These are phyloP conservation scores for Cucurbita pepo DNA, from an alignment of 306 rosid genomes.

Conservation along the genomic window DNA sequence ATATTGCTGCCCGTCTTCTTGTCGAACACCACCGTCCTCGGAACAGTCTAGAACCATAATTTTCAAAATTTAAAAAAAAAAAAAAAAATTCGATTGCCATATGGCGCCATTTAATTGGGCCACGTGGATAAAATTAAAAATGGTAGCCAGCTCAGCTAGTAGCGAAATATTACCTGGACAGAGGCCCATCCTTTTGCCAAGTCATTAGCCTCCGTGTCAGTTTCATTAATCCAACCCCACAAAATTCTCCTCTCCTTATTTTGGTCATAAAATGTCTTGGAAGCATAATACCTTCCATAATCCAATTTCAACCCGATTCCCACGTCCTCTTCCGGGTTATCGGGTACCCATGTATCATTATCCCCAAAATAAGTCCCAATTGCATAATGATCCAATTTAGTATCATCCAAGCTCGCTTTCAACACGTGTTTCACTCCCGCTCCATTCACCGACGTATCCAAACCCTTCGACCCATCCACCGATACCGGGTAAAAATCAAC, in stretches of 20 bases:
- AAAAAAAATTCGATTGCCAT: too few relatives aligned
- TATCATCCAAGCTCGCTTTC: conserved; percentile 67
- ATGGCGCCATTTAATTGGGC: too few relatives aligned
- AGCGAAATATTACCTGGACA: conserved; percentile 29
- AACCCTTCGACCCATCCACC: conserved; percentile 31
- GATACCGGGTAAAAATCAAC: conserved; percentile 68
- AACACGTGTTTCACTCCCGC: conserved; percentile 49
- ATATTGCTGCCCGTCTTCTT: conserved; percentile 41
- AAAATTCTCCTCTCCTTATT: conserved; percentile 40
- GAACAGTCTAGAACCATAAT: conserved; percentile 35
- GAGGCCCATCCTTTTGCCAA: conserved; percentile 75
- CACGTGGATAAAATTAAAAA: too few relatives aligned
- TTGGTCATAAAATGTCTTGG: conserved; percentile 70
- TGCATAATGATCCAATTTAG: conserved; percentile 45
- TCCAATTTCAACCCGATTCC: conserved; percentile 63
- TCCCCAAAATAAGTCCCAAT: conserved; percentile 40
- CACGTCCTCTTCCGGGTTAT: conserved; percentile 62
- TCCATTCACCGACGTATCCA: conserved; percentile 45
- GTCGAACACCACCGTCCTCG: conserved; percentile 63
- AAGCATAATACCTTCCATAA: conserved; percentile 76
- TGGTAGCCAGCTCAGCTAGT: too few relatives aligned
- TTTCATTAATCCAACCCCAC: conserved; percentile 76
- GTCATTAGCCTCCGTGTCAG: conserved; percentile 45
- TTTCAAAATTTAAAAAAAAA: too few relatives aligned
- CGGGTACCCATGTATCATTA: conserved; percentile 80